These are phyloP conservation scores for Aristolochia contorta DNA, from an alignment of 164 flowering plant genomes.

Conservation along the genomic window DNA sequence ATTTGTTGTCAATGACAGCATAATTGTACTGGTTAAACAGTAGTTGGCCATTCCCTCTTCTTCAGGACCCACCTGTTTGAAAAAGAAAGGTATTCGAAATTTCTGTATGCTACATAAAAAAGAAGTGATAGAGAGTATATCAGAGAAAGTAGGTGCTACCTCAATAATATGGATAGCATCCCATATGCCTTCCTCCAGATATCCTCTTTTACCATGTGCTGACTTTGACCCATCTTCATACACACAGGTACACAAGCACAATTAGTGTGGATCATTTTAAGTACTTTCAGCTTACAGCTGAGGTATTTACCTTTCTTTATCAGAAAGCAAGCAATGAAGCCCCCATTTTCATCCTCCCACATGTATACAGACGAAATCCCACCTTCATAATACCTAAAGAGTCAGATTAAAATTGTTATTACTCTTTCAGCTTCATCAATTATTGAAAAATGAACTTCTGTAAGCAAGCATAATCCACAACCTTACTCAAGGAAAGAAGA, in stretches of 20 bases:
- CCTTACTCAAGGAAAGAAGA: background rate
- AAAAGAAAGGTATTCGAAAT: slow-evolving; percentile 1
- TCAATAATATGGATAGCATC: slow-evolving; percentile 97
- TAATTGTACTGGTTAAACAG: slow-evolving; percentile 85
- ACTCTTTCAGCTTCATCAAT: slow-evolving; percentile 6
- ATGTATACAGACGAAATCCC: slow-evolving; percentile 90
- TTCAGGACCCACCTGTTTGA: slow-evolving; percentile 62
- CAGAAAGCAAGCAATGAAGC: slow-evolving; percentile 79
- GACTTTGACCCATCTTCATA: slow-evolving; percentile 82
- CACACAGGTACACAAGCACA: slow-evolving; percentile 7
- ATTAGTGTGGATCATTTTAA: background rate
- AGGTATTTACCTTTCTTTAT: slow-evolving; percentile 70
- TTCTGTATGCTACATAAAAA: background rate
- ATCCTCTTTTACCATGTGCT: slow-evolving; percentile 84
- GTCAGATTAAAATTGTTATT: slow-evolving; percentile 13
- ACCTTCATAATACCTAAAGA: slow-evolving; percentile 91
- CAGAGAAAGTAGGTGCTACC: slow-evolving; percentile 24
- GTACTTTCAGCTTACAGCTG: background rate
- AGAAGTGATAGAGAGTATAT: background rate
- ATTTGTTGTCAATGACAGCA: slow-evolving; percentile 81
- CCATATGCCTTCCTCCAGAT: slow-evolving; percentile 92
- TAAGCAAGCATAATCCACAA: background rate
- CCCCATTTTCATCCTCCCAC: slow-evolving; percentile 91
- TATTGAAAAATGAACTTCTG: too few species aligned
- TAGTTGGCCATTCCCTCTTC: slow-evolving; percentile 73